Conservation (phyloP, 139 green algal species). For the Medakamo hakoo region DNA sequence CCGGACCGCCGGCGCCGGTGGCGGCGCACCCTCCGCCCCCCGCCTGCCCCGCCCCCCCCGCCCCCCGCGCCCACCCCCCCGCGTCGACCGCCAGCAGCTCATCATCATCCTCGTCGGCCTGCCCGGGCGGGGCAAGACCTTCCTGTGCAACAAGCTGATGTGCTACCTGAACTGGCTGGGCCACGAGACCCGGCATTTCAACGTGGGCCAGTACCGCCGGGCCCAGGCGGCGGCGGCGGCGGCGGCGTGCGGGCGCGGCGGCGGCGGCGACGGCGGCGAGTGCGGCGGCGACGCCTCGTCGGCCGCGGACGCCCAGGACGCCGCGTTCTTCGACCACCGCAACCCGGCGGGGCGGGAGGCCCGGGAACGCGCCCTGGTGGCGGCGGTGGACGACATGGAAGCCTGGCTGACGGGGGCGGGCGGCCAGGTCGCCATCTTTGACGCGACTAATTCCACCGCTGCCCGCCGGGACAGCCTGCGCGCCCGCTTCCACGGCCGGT, state of each 20-base stretch:
- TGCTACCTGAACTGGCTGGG: constrained; percentile 81
- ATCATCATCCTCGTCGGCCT: constrained; percentile 79
- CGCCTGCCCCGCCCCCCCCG: too few species aligned
- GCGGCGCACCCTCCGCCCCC: too few species aligned
- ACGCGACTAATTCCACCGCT: constrained; percentile 88
- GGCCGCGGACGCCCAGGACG: constrained; percentile 43
- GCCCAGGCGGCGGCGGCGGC: constrained; percentile 25
- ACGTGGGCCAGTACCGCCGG: constrained; percentile 81
- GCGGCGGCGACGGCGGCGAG: too few species aligned
- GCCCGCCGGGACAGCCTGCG: constrained; percentile 49
- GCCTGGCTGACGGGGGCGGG: constrained; percentile 34
- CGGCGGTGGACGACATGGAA: constrained; percentile 80
- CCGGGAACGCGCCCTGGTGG: constrained; percentile 46
- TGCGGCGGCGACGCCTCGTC: too few species aligned
- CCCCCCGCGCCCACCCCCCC: too few species aligned
- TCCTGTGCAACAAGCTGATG: constrained; percentile 80
- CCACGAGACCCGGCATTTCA: constrained; percentile 83
- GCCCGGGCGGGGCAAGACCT: constrained; percentile 83
- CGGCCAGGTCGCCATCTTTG: constrained; percentile 82
- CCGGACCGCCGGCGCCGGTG: too few species aligned
- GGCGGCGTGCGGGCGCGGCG: too few species aligned
- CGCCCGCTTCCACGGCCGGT: constrained; percentile 51
- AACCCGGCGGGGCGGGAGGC: constrained; percentile 58
- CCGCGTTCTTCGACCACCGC: constrained; percentile 67
- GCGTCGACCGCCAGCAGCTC: constrained; percentile 49